phyloP scores from a whole-genome alignment of 192 early-diverging fungal species.

The Coemansia sp. region DNA sequence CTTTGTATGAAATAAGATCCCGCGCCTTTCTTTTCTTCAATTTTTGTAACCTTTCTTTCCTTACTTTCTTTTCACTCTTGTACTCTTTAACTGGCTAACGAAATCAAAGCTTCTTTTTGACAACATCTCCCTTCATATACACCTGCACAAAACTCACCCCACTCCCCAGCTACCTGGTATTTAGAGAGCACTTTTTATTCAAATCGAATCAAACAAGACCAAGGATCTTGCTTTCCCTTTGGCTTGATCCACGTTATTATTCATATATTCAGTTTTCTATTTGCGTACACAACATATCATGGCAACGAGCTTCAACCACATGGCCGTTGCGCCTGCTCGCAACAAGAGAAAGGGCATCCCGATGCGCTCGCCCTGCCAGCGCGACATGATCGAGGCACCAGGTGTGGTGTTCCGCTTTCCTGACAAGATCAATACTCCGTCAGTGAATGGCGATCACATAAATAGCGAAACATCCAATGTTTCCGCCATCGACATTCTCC shows the following conservation, averaged over 20 bases:
- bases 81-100: conserved; percentile 8
- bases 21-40: conserved; percentile 8
- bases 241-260: conserved; percentile 2
- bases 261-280: conserved; percentile 2
- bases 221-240: background rate
- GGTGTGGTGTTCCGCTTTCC: conserved; percentile 57
- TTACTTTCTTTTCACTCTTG: conserved; percentile 8
- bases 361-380: conserved; percentile 51
- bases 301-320: conserved; percentile 31
- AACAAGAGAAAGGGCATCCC: conserved; percentile 56
- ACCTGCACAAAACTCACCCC: background rate
- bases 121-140: background rate
- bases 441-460: conserved; percentile 4
- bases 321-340: conserved; percentile 22
- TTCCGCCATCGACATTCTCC: conserved; percentile 41
- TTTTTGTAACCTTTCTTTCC: conserved; percentile 3
- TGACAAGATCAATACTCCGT: conserved; percentile 42
- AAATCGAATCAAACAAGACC: background rate
- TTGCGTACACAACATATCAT: conserved; percentile 12
- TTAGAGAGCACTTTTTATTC: background rate
- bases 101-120: background rate
- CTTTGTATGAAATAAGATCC: conserved; percentile 15
- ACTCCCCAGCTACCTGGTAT: background rate
- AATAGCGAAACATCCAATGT: conserved; percentile 5
- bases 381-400: conserved; percentile 50